A percentile compares a stretch with the other conserved stretches of the same genome.
phyloP scores from a whole-genome alignment of 1,139 yeast genomes.

The Lodderomyces oxycetoniae region DNA sequence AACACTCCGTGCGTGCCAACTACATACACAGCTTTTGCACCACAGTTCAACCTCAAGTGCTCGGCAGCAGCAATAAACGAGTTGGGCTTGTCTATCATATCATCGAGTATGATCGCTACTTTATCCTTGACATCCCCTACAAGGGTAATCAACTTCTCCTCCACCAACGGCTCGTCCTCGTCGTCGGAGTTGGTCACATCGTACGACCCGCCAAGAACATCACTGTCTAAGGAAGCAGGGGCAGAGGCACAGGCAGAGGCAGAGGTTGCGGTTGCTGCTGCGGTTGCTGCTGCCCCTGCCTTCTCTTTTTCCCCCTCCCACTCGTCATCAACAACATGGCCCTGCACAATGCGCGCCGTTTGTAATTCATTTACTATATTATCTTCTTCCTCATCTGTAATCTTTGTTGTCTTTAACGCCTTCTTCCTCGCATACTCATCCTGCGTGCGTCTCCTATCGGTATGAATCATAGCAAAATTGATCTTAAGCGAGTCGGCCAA shows the following conservation, averaged over 20 bases:
- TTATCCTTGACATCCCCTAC: conserved; percentile 93
- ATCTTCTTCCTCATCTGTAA: conserved; percentile 37
- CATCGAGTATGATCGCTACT: conserved; percentile 92
- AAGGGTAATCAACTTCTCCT: conserved; percentile 86
- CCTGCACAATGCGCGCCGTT: conserved; percentile 93
- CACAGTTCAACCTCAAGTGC: conserved; percentile 90
- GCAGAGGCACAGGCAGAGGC: too few species aligned
- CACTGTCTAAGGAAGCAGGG: too few species aligned
- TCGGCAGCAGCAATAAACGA: conserved; percentile 97
- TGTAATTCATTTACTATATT: conserved; percentile 80
- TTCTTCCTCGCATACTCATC: conserved; percentile 53
- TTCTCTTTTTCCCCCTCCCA: too few species aligned
- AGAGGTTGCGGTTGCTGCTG: too few species aligned
- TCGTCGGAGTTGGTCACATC: conserved; percentile 74
- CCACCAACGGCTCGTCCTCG: conserved; percentile 74
- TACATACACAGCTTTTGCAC: conserved; percentile 85
- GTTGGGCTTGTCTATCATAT: conserved; percentile 93
- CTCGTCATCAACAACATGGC: conserved; percentile 96
- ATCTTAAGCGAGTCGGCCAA: conserved; percentile 92
- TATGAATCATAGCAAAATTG: conserved; percentile 97
- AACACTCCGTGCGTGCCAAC: conserved; percentile 96
- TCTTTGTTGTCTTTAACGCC: conserved; percentile 26
- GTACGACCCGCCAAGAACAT: conserved; percentile 78
- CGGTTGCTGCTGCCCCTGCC: too few species aligned
- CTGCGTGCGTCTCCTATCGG: conserved; percentile 88